phyloP scores from a whole-genome alignment of 225 moss, liverwort and hornwort genomes.

The Physcomitrium patens region DNA sequence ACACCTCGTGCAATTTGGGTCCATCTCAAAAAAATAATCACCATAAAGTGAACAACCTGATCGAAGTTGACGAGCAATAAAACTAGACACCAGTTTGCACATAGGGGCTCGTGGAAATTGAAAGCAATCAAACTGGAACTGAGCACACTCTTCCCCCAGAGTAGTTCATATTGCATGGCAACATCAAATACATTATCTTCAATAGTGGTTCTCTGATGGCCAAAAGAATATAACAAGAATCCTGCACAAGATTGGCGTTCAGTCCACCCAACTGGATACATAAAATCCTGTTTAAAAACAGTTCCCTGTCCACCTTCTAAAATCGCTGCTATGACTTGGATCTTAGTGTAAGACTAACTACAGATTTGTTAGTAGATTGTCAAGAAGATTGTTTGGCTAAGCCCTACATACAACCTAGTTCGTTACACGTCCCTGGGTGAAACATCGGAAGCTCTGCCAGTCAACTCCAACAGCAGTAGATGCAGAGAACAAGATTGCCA shows the following conservation, averaged over 20 bases:
- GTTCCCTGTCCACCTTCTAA: background rate
- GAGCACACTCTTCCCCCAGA: no score
- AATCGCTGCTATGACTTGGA: no score
- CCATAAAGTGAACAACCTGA: no score
- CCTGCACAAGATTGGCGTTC: constrained; percentile 13
- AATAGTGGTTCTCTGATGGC: constrained; percentile 12
- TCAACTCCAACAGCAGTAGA: constrained; percentile 16
- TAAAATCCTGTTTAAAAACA: constrained; percentile 5
- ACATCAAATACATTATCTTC: constrained; percentile 4
- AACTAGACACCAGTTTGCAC: no score
- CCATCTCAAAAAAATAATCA: no score
- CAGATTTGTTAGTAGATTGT: no score
- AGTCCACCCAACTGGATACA: background rate
- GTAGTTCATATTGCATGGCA: constrained; percentile 4
- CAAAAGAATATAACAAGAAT: constrained; percentile 23
- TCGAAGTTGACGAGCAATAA: no score
- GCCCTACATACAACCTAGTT: constrained; percentile 20
- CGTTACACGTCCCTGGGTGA: constrained; percentile 4
- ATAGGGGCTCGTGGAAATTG: no score
- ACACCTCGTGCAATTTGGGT: no score
- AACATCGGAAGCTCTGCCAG: constrained; percentile 18
- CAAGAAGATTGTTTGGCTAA: constrained; percentile 15
- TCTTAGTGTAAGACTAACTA: no score
- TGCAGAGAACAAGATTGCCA: constrained; percentile 15
- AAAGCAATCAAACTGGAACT: no score